Evolutionary conservation across 345 rosid genomes (phyloP), one percentile per base, ranked within the genome.

Genomic region (Citrus glauca): DNA sequence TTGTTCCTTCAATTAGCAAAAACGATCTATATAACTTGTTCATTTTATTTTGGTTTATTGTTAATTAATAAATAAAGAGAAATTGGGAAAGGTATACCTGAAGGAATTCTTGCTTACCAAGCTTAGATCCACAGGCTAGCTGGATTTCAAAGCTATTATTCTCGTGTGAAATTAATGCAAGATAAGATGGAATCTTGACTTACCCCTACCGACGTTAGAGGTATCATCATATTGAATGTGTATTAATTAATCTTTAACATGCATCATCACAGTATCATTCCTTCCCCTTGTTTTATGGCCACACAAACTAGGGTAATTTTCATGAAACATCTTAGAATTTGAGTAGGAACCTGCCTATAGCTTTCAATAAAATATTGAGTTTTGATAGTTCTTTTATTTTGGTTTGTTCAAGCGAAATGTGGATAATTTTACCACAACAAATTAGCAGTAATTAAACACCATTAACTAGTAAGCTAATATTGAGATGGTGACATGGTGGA

Each of bases 111-210:
- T 73, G 30, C 68, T 45, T 42, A 5, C 48, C 56, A 79, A 81
- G 80, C 48, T 78, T 77, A 28, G 77, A 82, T 86, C 80, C 32
- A 28, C 17, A 63, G 6, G 7, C 57, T 17, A 1, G 20, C 57
- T 53, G 70, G 77, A 69, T 78, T 79, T 74, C 57, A 22, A 75
- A 61, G 42, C 50, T 50, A 48, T 73, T 70, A 55, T 64, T 74
- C 60, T 59, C 80, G 74, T 74, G 60, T 78, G 74, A 61, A 76
- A 30, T 30, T 30, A 30, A 1, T 22, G 45, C 7, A 42, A 66
- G 59, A 85, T 78, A 78, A 80, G 83, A 77, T 70, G 75, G 90
- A 88, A 86, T 84, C 86, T 87, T 81, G 80, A 83, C 84, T 83
- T 72, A 35, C 33, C 79, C 75, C 73, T 38, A 27, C 75, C 13